Evolutionary conservation across 192 early-diverging fungal species (phyloP).

Genomic region (Coemansia asiatica): DNA sequence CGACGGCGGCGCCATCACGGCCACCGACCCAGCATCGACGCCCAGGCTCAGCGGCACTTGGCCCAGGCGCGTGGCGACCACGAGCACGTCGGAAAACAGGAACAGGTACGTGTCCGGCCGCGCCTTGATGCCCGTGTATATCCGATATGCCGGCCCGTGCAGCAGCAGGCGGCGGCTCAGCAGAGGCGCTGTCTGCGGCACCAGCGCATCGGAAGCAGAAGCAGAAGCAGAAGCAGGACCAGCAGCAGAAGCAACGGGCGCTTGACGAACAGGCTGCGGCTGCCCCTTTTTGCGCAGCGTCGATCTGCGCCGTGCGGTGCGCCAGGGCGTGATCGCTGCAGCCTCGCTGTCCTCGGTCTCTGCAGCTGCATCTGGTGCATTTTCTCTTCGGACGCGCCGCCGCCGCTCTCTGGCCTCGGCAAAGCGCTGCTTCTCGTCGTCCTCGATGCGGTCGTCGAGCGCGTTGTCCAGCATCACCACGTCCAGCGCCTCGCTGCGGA

Average conservation of each 20-base stretch:
- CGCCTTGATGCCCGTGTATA: constrained; percentile 39
- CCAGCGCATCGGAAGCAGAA: neutral
- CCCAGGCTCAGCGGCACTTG: constrained; percentile 3
- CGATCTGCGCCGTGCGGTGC: constrained; percentile 41
- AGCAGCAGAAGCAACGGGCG: no score
- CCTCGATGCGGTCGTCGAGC: constrained; percentile 38
- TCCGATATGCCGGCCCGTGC: constrained; percentile 50
- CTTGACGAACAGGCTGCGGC: no score
- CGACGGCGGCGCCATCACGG: constrained; percentile 37
- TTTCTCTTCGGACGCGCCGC: constrained; percentile 6
- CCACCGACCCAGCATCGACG: neutral
- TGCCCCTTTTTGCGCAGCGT: constrained; percentile 39
- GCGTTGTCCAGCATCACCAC: constrained; percentile 49
- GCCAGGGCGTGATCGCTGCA: constrained; percentile 33
- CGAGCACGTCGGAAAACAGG: constrained; percentile 51
- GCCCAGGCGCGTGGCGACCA: constrained; percentile 36
- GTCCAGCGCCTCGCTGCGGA: constrained; percentile 44
- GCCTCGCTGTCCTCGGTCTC: constrained; percentile 5
- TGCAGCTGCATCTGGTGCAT: neutral
- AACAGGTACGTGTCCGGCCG: constrained; percentile 54
- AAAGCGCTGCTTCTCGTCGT: constrained; percentile 23
- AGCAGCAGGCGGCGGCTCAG: constrained; percentile 38
- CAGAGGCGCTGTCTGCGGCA: neutral
- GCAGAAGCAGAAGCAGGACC: neutral
- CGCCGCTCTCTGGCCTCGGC: constrained; percentile 10